Percentiles rank a stretch among this genome's conserved stretches.
Evolutionary conservation across 495 filamentous ascomycete genomes (phyloP).

Genomic region (Lepidopterella palustris): DNA sequence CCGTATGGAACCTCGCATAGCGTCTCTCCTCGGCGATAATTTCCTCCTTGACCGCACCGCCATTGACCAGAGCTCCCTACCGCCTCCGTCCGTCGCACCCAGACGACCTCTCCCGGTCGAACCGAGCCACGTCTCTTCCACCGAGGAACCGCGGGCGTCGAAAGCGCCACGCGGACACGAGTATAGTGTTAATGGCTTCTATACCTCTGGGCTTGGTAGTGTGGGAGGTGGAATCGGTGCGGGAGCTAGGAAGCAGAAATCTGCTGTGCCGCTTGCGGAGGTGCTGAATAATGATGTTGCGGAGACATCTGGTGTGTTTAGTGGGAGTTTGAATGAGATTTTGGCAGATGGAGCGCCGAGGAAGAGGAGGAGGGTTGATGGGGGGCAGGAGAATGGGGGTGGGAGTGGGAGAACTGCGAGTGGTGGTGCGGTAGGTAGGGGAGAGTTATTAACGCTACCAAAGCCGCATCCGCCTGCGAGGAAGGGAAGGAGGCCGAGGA

Average conservation of each 20-base stretch:
- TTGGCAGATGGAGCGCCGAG: slow-evolving; percentile 7
- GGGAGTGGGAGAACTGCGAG: neutral
- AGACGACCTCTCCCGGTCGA: neutral
- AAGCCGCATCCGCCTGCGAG: slow-evolving; percentile 22
- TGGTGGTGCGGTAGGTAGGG: neutral
- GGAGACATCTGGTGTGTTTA: slow-evolving; percentile 4
- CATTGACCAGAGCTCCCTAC: slow-evolving; percentile 4
- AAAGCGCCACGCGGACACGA: neutral
- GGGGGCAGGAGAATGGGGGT: neutral
- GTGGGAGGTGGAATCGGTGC: neutral
- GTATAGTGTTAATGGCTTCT: neutral
- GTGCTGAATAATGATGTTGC: slow-evolving; percentile 23
- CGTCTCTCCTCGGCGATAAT: slow-evolving; percentile 12
- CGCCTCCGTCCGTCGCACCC: neutral
- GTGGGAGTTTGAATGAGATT: slow-evolving; percentile 18
- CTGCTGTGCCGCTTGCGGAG: slow-evolving; percentile 23
- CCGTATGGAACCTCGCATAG: slow-evolving; percentile 21
- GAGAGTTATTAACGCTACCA: slow-evolving; percentile 15
- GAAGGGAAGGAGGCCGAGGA: slow-evolving; percentile 21
- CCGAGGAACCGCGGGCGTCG: neutral
- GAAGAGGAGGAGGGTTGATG: slow-evolving; percentile 18
- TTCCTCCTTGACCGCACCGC: slow-evolving; percentile 4
- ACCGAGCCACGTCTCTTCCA: neutral
- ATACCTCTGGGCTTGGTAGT: neutral
- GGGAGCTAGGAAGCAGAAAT: slow-evolving; percentile 1